Conservation (phyloP, 768 basidiomycete genomes). For the Hygrocybe punicea region DNA sequence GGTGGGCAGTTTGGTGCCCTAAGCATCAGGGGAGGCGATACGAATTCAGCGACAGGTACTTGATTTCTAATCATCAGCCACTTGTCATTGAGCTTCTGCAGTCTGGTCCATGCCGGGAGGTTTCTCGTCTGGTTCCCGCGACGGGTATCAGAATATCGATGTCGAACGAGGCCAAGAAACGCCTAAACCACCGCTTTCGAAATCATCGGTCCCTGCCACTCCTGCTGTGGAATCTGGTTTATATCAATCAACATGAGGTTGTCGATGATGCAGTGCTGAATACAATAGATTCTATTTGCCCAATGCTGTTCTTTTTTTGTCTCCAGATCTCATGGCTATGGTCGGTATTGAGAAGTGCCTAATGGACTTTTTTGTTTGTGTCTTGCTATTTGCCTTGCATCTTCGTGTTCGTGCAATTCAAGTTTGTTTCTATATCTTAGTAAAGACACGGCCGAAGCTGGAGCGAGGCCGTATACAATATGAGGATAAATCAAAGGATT, state of each 20-base stretch:
- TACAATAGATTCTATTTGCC: background rate
- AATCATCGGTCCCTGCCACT: slow-evolving; percentile 9
- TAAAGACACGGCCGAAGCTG: too few relatives aligned
- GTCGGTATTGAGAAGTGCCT: too few relatives aligned
- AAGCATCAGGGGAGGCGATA: slow-evolving; percentile 44
- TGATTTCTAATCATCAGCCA: background rate
- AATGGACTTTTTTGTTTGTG: too few relatives aligned
- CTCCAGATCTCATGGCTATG: too few relatives aligned
- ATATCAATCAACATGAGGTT: background rate
- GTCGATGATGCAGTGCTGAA: too few relatives aligned
- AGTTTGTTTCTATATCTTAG: too few relatives aligned
- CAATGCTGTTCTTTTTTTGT: too few relatives aligned
- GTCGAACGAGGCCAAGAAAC: slow-evolving; percentile 40
- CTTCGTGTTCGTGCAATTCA: background rate
- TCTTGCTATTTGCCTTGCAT: too few relatives aligned
- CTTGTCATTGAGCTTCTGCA: slow-evolving; percentile 22
- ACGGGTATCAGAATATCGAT: slow-evolving; percentile 62
- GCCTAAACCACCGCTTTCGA: slow-evolving; percentile 10
- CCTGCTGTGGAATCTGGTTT: slow-evolving; percentile 7
- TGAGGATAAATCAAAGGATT: too few relatives aligned
- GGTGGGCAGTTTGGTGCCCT: slow-evolving; percentile 54
- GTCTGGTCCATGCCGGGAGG: slow-evolving; percentile 81
- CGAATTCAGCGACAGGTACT: slow-evolving; percentile 56
- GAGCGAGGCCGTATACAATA: too few relatives aligned
- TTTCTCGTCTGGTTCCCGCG: slow-evolving; percentile 52